Conservation (phyloP, 2,329 filamentous ascomycete species). For the Pseudogymnoascus sp. region DNA sequence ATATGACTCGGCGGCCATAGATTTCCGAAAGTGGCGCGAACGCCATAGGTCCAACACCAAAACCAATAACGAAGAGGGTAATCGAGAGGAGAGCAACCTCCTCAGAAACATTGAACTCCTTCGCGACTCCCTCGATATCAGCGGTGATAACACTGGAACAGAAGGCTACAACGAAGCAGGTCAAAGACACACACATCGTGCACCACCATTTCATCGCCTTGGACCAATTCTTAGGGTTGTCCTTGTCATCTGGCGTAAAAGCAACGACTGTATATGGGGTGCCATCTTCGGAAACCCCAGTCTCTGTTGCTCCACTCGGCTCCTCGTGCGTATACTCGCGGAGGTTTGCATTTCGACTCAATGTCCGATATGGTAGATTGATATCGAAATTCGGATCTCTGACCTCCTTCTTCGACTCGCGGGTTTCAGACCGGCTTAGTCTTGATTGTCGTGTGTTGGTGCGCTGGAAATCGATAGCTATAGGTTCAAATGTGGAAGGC, state of each 20-base stretch:
- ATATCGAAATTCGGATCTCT: slow-evolving; percentile 29
- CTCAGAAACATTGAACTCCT: slow-evolving; percentile 58
- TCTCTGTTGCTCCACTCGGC: slow-evolving; percentile 47
- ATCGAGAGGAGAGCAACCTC: slow-evolving; percentile 68
- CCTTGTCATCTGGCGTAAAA: slow-evolving; percentile 62
- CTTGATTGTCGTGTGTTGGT: slow-evolving; percentile 7
- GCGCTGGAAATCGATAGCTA: background rate
- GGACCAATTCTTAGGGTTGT: slow-evolving; percentile 81
- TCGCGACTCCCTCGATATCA: slow-evolving; percentile 55
- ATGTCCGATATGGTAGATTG: slow-evolving; percentile 57
- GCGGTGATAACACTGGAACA: slow-evolving; percentile 69
- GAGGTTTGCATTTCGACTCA: slow-evolving; percentile 52
- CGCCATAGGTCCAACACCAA: slow-evolving; percentile 70
- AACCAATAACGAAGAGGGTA: slow-evolving; percentile 72
- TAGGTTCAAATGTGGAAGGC: background rate
- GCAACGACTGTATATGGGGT: slow-evolving; percentile 53
- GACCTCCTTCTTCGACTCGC: background rate
- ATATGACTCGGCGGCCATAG: slow-evolving; percentile 63
- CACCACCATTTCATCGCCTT: slow-evolving; percentile 73
- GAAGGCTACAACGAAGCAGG: slow-evolving; percentile 62
- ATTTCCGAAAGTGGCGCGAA: slow-evolving; percentile 76
- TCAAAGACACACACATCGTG: slow-evolving; percentile 74
- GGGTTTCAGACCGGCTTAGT: background rate
- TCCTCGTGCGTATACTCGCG: slow-evolving; percentile 61
- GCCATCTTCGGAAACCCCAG: slow-evolving; percentile 21